These are phyloP conservation scores for Diversispora eburnea DNA, from an alignment of 192 early-diverging fungal genomes.

Conservation along the genomic window DNA sequence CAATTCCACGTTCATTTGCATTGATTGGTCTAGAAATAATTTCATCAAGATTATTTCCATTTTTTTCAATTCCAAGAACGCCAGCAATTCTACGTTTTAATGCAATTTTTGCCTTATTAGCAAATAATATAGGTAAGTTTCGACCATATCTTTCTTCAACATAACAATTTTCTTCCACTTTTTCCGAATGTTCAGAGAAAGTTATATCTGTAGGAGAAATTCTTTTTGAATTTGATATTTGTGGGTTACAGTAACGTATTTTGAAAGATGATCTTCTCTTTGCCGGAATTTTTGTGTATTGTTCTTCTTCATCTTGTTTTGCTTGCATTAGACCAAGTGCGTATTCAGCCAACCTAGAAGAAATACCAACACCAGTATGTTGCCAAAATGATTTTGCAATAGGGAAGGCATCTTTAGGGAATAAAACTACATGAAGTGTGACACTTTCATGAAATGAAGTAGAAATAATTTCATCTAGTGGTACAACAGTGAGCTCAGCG, in stretches of 20 bases:
- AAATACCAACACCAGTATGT: constrained; percentile 87
- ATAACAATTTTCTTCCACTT: constrained; percentile 60
- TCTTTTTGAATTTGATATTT: constrained; percentile 13
- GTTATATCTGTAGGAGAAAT: constrained; percentile 11
- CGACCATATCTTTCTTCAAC: constrained; percentile 95
- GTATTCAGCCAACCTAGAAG: constrained; percentile 81
- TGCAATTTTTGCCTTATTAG: constrained; percentile 68
- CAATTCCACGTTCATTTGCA: constrained; percentile 49
- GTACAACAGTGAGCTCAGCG: constrained; percentile 60
- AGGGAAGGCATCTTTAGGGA: constrained; percentile 61
- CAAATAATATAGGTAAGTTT: constrained; percentile 69
- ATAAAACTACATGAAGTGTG: constrained; percentile 66
- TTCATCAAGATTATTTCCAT: constrained; percentile 29
- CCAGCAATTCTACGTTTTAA: constrained; percentile 83
- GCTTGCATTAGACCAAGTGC: constrained; percentile 68
- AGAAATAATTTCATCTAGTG: constrained; percentile 45
- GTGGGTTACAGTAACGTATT: constrained; percentile 22
- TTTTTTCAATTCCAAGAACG: constrained; percentile 44
- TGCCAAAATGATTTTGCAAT: constrained; percentile 97
- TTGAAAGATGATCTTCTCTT: constrained; percentile 32
- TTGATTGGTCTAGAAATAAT: constrained; percentile 32
- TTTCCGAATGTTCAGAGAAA: neutral
- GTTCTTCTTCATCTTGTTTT: constrained; percentile 42
- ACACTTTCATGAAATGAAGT: constrained; percentile 31
- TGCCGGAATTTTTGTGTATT: constrained; percentile 22